A percentile compares a stretch with the other conserved stretches of the same genome.
Evolutionary conservation across 1,284 basidiomycete genomes (phyloP).

Genomic region (Ustilago tritici): DNA sequence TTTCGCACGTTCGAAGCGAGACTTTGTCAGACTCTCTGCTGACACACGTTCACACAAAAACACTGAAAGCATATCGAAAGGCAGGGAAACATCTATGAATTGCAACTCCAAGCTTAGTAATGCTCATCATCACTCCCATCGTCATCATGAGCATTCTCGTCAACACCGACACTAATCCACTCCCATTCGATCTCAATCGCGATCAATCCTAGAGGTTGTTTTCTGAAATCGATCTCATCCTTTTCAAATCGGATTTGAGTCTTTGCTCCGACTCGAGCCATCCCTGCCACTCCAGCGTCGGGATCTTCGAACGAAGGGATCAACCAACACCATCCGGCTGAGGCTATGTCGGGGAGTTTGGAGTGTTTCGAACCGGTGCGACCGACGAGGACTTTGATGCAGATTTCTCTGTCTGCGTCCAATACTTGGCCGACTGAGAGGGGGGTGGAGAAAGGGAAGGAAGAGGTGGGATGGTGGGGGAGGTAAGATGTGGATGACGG

Average conservation of each 20-base stretch:
- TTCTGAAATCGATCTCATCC: constrained; percentile 69
- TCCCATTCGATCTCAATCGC: constrained; percentile 66
- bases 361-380: constrained; percentile 65
- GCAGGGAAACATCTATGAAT: too few species aligned
- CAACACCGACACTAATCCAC: constrained; percentile 56
- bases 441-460: neutral
- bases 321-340: constrained; percentile 68
- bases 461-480: constrained; percentile 1
- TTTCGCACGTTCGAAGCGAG: too few species aligned
- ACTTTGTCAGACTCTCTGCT: too few species aligned
- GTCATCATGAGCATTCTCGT: constrained; percentile 9
- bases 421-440: constrained; percentile 39
- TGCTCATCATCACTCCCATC: constrained; percentile 1
- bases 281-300: constrained; percentile 12
- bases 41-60: too few species aligned
- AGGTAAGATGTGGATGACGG: constrained; percentile 39
- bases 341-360: constrained; percentile 64
- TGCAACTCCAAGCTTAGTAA: neutral
- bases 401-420: constrained; percentile 67
- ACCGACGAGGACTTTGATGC: constrained; percentile 66
- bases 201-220: constrained; percentile 62
- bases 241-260: constrained; percentile 47
- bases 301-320: constrained; percentile 68
- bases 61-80: too few species aligned
- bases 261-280: constrained; percentile 18